Base-by-base conservation (phyloP, 1,284 basidiomycete genomes). In the Gomphus bonarii region DNA sequence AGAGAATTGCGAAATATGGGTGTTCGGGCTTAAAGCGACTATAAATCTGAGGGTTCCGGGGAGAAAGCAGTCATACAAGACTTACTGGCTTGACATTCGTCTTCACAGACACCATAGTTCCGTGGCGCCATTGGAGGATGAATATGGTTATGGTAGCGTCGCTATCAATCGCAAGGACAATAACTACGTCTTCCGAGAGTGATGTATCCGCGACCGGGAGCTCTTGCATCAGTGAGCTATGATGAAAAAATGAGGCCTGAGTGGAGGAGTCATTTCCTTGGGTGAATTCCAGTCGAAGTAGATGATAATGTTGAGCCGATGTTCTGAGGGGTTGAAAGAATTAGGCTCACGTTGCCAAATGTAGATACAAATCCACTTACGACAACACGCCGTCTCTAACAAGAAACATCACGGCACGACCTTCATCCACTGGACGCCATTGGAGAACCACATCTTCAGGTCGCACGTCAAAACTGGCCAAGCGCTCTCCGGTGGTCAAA, bases 381-480 rank as follows among this genome's bases (percentile, higher is more conserved):
- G 55, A 50, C 18, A 58, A 38, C 3, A 53, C 44, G 9, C 56
- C 56, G 18, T 58, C 56, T 33, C 50, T 50, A 12, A 58, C 50
- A 20, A 58, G 49, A 44, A 58, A 58, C 56, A 58, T 58, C n/a
- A 58, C 56, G n/a, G 50, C 56, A n/a, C 56, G 56, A 22, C 56
- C 56, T 44, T 58, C 56, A 6, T 58, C 56, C 16, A 58, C 56
- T 14, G 56, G 50, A 16, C 56, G 28, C 56, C 56, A 58, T 46
- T 58, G 56, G 25, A 58, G 42, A 42, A 58, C 42, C 44, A 40
- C 50, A 30, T 58, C 56, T 43, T 52, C 56, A n/a, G 56, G 56
- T n/a, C 50, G 36, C 35, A 58, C 56, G 9, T 52, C 56, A 44
- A 58, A 58, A 47, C 36, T 52, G 8, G 49, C 56, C 18, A 58